Evolutionary conservation across 768 basidiomycete species (phyloP).

Genomic region (Ramaria rubella): DNA sequence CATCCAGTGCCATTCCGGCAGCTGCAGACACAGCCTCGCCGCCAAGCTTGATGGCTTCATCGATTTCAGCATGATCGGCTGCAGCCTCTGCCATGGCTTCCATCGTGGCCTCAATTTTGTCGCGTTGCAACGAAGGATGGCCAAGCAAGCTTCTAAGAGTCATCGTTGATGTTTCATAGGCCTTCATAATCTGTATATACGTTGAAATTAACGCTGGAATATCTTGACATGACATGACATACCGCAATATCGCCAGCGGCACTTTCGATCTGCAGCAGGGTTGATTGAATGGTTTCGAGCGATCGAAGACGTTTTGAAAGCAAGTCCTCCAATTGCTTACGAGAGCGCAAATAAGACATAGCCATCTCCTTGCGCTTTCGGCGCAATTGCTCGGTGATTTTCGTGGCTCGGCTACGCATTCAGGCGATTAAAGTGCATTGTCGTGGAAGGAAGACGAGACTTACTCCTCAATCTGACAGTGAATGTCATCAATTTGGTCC

Average conservation of each 20-base stretch:
- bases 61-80: conserved; percentile 75
- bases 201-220: conserved; percentile 1
- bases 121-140: conserved; percentile 74
- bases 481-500: conserved; percentile 60
- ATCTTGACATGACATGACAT: conserved; percentile 15
- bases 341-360: conserved; percentile 67
- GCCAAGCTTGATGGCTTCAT: conserved; percentile 66
- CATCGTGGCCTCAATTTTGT: conserved; percentile 78
- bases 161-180: conserved; percentile 75
- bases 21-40: conserved; percentile 51
- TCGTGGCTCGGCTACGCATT: conserved; percentile 50
- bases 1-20: conserved; percentile 33
- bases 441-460: conserved; percentile 17
- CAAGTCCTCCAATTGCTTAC: conserved; percentile 75
- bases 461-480: conserved; percentile 68
- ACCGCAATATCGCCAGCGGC: conserved; percentile 90
- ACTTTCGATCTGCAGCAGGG: conserved; percentile 75
- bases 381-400: conserved; percentile 58
- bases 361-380: conserved; percentile 71
- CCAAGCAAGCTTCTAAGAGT: conserved; percentile 72
- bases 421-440: background rate
- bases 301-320: conserved; percentile 69
- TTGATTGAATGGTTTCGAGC: conserved; percentile 65
- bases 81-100: conserved; percentile 81
- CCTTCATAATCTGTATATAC: conserved; percentile 67